Evolutionary conservation across 148 eudicot genomes (phyloP), one percentile per base, ranked within the genome.

Genomic region (Dianthus caryophyllus): DNA sequence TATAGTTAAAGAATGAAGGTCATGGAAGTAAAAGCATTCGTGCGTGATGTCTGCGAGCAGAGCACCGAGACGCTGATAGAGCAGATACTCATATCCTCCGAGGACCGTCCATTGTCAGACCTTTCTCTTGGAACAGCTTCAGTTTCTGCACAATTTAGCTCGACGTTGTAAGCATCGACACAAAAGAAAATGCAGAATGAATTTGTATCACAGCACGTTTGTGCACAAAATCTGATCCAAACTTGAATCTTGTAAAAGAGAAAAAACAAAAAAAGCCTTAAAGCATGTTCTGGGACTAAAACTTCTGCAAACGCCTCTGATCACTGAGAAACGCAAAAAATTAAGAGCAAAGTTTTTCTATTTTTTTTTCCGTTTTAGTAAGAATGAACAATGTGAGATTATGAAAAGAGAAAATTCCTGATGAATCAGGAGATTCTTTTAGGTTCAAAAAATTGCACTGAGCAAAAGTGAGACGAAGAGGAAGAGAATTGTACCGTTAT

Each of bases 81-180:
- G 60, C 31, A 57, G 33, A 25, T 66, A 29, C 69, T 76, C 66
- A 81, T 51, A 83, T 77, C 64, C 61, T 77, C 64, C 61, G 69
- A 18, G 81, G 71, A 51, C 70, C 76, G n/a, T 77, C 71, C 27
- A 83, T 24, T 25, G 80, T 75, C 26, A 79, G 73, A 44, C 78
- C 81, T 56, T 76, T 72, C 44, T 80, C 85, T 50, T 83, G 76
- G 22, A 87, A 78, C 75, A 77, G 55, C 81, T 87, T 87, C 72
- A 87, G 69, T 74, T 87, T 87, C 93, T 87, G 84, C 75, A 70
- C 9, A 63, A 31, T 4, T 9, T 17, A 44, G 41, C 64, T 21
- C 39, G 57, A 69, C 71, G 2, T n/a, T 59, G n/a, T 17, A 41
- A 58, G 62, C 41, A 58, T 31, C 62, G 31, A 16, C 0, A 30